Percentiles rank a stretch among this genome's conserved stretches.
phyloP scores from a whole-genome alignment of 2,329 filamentous ascomycete species.

The Neoarthrinium moseri region DNA sequence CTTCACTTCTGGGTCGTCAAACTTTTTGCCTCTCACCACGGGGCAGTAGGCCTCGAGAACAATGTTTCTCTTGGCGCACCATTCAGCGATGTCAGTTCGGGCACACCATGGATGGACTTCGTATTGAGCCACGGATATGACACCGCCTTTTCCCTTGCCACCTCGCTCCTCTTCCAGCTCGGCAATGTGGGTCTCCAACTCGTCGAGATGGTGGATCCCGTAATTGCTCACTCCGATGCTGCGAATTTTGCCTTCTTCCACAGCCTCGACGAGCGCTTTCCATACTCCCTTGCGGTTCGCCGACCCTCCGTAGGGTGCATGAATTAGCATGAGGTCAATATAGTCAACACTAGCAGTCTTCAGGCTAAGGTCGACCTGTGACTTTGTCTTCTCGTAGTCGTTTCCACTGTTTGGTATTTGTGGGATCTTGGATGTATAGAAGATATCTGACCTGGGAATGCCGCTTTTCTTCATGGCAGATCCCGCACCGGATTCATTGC shows the following conservation, averaged over 20 bases:
- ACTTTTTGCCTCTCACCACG: conserved; percentile 66
- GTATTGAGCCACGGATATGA: conserved; percentile 82
- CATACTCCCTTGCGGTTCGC: conserved; percentile 57
- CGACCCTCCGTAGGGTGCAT: conserved; percentile 59
- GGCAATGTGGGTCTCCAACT: conserved; percentile 57
- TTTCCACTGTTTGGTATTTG: conserved; percentile 25
- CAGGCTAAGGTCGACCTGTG: conserved; percentile 63
- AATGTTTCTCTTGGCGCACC: conserved; percentile 66
- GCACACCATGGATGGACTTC: conserved; percentile 89
- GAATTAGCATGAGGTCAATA: conserved; percentile 65
- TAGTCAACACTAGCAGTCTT: conserved; percentile 62
- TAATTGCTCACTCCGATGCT: conserved; percentile 65
- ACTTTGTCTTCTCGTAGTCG: conserved; percentile 62
- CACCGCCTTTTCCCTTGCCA: conserved; percentile 63
- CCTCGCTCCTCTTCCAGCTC: conserved; percentile 58
- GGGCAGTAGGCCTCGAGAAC: conserved; percentile 64
- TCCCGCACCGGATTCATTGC: conserved; percentile 49
- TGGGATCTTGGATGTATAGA: conserved; percentile 57
- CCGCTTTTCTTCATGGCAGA: conserved; percentile 37
- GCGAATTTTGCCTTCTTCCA: conserved; percentile 60
- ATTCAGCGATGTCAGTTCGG: conserved; percentile 72
- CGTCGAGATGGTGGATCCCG: conserved; percentile 60
- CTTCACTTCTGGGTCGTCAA: conserved; percentile 64
- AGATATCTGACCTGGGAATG: conserved; percentile 47
- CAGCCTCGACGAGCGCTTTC: conserved; percentile 61